A percentile compares a stretch with the other conserved stretches of the same genome.
phyloP scores from a whole-genome alignment of 495 filamentous ascomycete species.

The Xylaria bambusicola region DNA sequence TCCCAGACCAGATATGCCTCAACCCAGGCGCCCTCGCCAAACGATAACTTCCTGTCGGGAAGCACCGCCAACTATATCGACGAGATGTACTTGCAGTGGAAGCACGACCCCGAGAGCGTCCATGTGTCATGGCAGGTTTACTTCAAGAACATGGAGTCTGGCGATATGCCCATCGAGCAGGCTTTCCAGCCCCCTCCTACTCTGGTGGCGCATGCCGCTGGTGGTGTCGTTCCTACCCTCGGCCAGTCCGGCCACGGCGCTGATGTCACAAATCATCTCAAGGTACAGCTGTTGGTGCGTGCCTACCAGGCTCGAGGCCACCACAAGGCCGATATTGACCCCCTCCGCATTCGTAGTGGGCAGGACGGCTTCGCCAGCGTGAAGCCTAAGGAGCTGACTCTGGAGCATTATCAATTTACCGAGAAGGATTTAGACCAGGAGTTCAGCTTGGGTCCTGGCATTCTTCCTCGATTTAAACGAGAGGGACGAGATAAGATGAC shows the following conservation, averaged over 20 bases:
- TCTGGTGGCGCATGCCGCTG: conserved; percentile 75
- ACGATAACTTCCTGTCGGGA: conserved; percentile 91
- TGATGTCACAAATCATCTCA: conserved; percentile 94
- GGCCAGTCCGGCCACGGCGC: conserved; percentile 71
- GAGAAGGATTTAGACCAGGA: conserved; percentile 94
- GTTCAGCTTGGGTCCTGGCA: conserved; percentile 90
- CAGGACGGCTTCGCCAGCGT: conserved; percentile 83
- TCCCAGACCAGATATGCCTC: conserved; percentile 52
- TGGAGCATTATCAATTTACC: conserved; percentile 90
- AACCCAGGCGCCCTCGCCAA: conserved; percentile 58
- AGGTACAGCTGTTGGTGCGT: conserved; percentile 93
- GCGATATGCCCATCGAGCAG: conserved; percentile 94
- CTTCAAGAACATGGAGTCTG: conserved; percentile 98
- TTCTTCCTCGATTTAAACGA: conserved; percentile 88
- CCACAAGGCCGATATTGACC: conserved; percentile 97
- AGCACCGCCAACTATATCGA: conserved; percentile 98
- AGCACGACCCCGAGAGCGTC: conserved; percentile 86
- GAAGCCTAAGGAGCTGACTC: conserved; percentile 88
- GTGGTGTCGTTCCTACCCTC: conserved; percentile 74
- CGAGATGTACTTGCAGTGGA: conserved; percentile 99
- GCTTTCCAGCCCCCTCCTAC: conserved; percentile 95
- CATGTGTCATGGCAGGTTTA: conserved; percentile 99
- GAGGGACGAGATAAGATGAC: conserved; percentile 93
- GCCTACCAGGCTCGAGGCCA: conserved; percentile 98
- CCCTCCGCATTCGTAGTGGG: conserved; percentile 86